A percentile compares a stretch with the other conserved stretches of the same genome.
Conservation (phyloP, 2,329 filamentous ascomycete genomes). For the Diaporthe velutina region DNA sequence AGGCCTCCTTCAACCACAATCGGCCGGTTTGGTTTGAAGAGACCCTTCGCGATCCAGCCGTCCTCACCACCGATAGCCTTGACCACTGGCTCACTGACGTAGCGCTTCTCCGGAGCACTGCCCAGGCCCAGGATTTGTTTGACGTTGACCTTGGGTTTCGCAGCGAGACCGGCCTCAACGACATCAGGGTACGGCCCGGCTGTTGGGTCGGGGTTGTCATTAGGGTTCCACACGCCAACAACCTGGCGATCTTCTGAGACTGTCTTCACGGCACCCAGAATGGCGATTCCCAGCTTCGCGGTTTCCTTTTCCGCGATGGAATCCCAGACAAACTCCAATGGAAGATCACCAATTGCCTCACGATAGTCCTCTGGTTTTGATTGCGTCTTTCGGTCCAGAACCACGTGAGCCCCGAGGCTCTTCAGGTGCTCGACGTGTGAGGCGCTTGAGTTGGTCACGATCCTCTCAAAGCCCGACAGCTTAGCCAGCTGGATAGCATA, state of each 20-base stretch:
- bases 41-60: slow-evolving; percentile 48
- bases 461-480: slow-evolving; percentile 57
- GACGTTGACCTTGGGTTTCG: slow-evolving; percentile 29
- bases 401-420: slow-evolving; percentile 41
- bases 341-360: slow-evolving; percentile 44
- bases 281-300: slow-evolving; percentile 48
- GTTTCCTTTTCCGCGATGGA: slow-evolving; percentile 47
- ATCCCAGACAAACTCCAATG: slow-evolving; percentile 49
- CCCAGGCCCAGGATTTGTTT: slow-evolving; percentile 43
- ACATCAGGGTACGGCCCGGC: slow-evolving; percentile 35
- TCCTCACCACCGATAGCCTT: slow-evolving; percentile 46
- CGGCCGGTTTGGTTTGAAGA: slow-evolving; percentile 47
- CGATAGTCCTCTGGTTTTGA: slow-evolving; percentile 44
- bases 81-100: slow-evolving; percentile 48
- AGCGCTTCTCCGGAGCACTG: slow-evolving; percentile 44
- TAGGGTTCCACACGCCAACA: slow-evolving; percentile 37
- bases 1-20: slow-evolving; percentile 47
- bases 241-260: slow-evolving; percentile 42
- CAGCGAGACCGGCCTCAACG: slow-evolving; percentile 39
- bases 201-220: slow-evolving; percentile 31
- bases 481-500: slow-evolving; percentile 58
- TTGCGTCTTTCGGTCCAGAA: slow-evolving; percentile 43
- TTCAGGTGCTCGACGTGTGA: slow-evolving; percentile 51
- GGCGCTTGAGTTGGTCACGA: slow-evolving; percentile 53
- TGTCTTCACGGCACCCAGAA: slow-evolving; percentile 40